Base-by-base conservation (phyloP, 108 stramenopile species). In the Fragilaria crotonensis region DNA sequence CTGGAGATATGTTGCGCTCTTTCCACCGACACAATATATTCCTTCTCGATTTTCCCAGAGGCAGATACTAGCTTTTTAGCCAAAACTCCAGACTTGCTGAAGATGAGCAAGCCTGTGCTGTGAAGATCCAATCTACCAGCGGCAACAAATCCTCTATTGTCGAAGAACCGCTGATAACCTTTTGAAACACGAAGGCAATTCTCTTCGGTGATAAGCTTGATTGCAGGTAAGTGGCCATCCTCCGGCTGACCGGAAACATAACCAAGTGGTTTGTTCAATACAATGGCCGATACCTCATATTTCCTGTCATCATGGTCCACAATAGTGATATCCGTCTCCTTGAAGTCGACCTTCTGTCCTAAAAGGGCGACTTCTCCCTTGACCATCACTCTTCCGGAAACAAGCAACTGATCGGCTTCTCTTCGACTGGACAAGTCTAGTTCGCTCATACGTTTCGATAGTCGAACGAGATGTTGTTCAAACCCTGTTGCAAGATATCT, bases 221-320 rank as follows among this genome's bases (percentile, higher is more conserved):
- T 72, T 1, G 83, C 83, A 14, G 85, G 81, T 20, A 66, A 62
- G 32, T 62, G 64, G 14, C 60, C 62, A 46, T 71, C 59, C 45
- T 87, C 85, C 26, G 84, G 79, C 59, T 89, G 87, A 20, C 75
- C 77, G 1, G 81, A 80, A 0, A 93, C 86, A 62, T 79, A 85
- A 25, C 86, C 87, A 5, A 66, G n/a, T 0, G 91, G 91, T 59
- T 93, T 93, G 73, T 93, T 72, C 56, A 93, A 48, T 20, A 93
- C 71, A 5, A 93, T 60, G 0, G 87, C 73, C 7, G 48, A 48
- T 45, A 45, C 21, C 18, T 20, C 57, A 46, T 62, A 60, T 31
- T 52, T 29, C 3, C 47, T 19, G 2, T 27, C 47, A 33, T 64
- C 21, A 52, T 33, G 59, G 25, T 60, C 31, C 11, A 47, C 26